Conservation (phyloP, 306 rosid genomes). For the Glycine latifolia region DNA sequence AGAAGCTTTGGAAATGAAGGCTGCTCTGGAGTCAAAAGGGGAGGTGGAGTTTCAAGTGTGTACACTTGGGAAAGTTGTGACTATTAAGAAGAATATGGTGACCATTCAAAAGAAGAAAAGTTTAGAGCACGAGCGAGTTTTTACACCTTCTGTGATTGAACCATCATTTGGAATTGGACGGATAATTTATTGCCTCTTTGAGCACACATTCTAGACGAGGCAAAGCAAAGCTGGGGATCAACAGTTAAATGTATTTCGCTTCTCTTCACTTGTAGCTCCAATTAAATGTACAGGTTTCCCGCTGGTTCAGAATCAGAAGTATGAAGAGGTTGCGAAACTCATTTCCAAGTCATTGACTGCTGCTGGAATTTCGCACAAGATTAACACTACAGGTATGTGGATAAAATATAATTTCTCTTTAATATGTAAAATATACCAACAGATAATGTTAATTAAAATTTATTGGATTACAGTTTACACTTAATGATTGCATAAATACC, state of each 20-base stretch:
- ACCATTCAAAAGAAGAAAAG: constrained; percentile 80
- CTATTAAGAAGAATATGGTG: constrained; percentile 77
- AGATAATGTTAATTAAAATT: background rate
- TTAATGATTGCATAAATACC: constrained; percentile 10
- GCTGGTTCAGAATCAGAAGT: constrained; percentile 84
- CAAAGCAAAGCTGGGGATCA: constrained; percentile 87
- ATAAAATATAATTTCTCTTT: background rate
- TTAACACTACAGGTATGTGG: constrained; percentile 79
- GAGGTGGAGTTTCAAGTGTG: constrained; percentile 83
- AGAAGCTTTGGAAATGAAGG: constrained; percentile 85
- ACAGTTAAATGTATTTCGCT: constrained; percentile 81
- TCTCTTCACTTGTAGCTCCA: constrained; percentile 91
- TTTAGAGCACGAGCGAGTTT: constrained; percentile 89
- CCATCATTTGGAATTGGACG: constrained; percentile 98
- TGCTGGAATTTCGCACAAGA: constrained; percentile 80
- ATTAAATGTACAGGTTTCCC: constrained; percentile 97
- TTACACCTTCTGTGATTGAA: constrained; percentile 96
- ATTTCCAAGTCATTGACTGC: constrained; percentile 83
- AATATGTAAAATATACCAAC: constrained; percentile 2
- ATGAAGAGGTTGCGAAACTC: constrained; percentile 80
- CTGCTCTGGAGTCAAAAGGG: constrained; percentile 70
- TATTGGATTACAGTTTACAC: background rate
- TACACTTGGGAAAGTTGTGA: constrained; percentile 68
- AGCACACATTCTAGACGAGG: constrained; percentile 85
- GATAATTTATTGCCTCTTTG: constrained; percentile 88